Conservation (phyloP, 73 alveolate genomes). For the Paramecium sexaurelia region DNA sequence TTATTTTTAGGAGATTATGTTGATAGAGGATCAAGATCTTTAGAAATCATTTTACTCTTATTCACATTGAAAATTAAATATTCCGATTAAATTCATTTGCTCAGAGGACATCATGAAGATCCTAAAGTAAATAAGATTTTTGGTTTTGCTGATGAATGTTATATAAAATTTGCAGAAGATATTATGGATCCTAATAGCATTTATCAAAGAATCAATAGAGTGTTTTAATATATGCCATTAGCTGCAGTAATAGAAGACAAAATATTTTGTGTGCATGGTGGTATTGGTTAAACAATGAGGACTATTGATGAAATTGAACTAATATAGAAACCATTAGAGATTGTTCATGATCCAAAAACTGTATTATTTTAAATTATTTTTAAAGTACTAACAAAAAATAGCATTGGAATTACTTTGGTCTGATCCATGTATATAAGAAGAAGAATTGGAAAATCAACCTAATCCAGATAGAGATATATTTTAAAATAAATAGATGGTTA, state of each 20-base stretch:
- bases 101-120: slow-evolving; percentile 89
- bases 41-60: slow-evolving; percentile 77
- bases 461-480: slow-evolving; percentile 84
- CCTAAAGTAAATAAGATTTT: slow-evolving; percentile 78
- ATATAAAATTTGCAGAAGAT: slow-evolving; percentile 75
- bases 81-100: slow-evolving; percentile 73
- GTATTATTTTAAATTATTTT: background rate
- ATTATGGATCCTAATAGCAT: slow-evolving; percentile 77
- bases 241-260: slow-evolving; percentile 81
- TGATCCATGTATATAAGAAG: slow-evolving; percentile 84
- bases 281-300: slow-evolving; percentile 85
- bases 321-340: slow-evolving; percentile 80
- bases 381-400: slow-evolving; percentile 69
- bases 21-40: slow-evolving; percentile 85
- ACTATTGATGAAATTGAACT: slow-evolving; percentile 82
- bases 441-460: slow-evolving; percentile 78
- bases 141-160: slow-evolving; percentile 90
- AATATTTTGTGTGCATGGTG: slow-evolving; percentile 87
- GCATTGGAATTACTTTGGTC: slow-evolving; percentile 89
- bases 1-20: slow-evolving; percentile 87
- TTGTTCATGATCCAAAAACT: slow-evolving; percentile 81
- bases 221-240: slow-evolving; percentile 86
- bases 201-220: slow-evolving; percentile 81
- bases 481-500: slow-evolving; percentile 78
- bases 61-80: slow-evolving; percentile 69